Conservation (phyloP, 208 protist genomes). For the Leishmania arabica region DNA sequence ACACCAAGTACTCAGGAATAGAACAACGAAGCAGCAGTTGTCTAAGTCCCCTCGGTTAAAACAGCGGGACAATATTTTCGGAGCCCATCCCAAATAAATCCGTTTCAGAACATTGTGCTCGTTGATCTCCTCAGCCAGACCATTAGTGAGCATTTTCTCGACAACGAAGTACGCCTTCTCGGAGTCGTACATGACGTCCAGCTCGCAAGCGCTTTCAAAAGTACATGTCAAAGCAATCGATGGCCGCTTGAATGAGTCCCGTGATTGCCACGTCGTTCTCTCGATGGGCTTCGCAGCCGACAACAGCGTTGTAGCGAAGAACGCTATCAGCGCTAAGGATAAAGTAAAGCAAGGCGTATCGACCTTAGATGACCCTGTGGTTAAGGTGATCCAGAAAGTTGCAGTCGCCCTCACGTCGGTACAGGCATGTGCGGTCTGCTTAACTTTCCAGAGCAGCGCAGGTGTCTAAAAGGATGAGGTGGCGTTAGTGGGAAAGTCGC, state of each 20-base stretch:
- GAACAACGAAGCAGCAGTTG: neutral
- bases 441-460: constrained; percentile 91
- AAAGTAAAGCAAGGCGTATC: constrained; percentile 96
- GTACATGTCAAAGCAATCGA: constrained; percentile 78
- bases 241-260: constrained; percentile 90
- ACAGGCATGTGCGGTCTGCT: constrained; percentile 95
- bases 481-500: constrained; percentile 91
- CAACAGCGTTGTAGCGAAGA: constrained; percentile 34
- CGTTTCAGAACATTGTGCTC: constrained; percentile 70
- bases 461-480: constrained; percentile 75
- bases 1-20: neutral
- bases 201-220: constrained; percentile 94
- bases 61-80: constrained; percentile 3
- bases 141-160: constrained; percentile 95
- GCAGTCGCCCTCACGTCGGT: constrained; percentile 84
- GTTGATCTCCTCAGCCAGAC: constrained; percentile 91
- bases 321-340: constrained; percentile 76
- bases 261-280: constrained; percentile 97
- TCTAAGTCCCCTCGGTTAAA: too few species aligned
- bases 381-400: constrained; percentile 96
- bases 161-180: constrained; percentile 98
- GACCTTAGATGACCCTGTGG: constrained; percentile 93
- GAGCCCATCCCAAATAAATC: constrained; percentile 51
- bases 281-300: constrained; percentile 92
- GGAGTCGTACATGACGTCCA: constrained; percentile 99